phyloP scores from a whole-genome alignment of 2,329 filamentous ascomycete species.

The Sarocladium brachiariae region DNA sequence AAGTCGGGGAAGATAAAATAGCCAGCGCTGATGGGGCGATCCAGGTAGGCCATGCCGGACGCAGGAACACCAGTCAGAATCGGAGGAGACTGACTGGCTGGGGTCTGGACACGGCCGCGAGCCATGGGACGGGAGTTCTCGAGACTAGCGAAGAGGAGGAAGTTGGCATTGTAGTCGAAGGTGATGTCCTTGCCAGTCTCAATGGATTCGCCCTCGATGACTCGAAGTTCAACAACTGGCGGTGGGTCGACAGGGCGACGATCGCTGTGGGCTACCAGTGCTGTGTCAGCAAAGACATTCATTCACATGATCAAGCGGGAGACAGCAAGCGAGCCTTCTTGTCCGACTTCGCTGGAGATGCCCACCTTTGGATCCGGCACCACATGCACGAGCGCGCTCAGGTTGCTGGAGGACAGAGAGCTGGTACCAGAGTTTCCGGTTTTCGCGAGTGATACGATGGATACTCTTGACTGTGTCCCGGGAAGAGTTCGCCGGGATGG shows the following conservation, averaged over 20 bases:
- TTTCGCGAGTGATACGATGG: slow-evolving; percentile 56
- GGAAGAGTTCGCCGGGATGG: slow-evolving; percentile 21
- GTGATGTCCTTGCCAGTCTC: slow-evolving; percentile 65
- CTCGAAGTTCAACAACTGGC: slow-evolving; percentile 84
- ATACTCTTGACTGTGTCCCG: slow-evolving; percentile 39
- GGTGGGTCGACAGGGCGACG: slow-evolving; percentile 90
- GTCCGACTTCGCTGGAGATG: background rate
- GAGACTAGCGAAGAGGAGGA: slow-evolving; percentile 91
- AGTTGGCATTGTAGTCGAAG: slow-evolving; percentile 90
- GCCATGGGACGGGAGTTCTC: slow-evolving; percentile 80
- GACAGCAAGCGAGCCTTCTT: too few species aligned
- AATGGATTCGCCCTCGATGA: slow-evolving; percentile 64
- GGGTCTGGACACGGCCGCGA: slow-evolving; percentile 65
- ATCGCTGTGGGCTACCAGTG: slow-evolving; percentile 46
- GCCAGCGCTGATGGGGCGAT: slow-evolving; percentile 70
- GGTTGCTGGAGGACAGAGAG: slow-evolving; percentile 89
- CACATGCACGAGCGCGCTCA: slow-evolving; percentile 88
- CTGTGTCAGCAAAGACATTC: background rate
- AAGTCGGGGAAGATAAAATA: slow-evolving; percentile 98
- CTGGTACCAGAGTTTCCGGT: slow-evolving; percentile 71
- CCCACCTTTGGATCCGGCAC: slow-evolving; percentile 90
- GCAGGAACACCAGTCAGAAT: slow-evolving; percentile 92
- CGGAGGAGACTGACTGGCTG: slow-evolving; percentile 63
- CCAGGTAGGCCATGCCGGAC: slow-evolving; percentile 91
- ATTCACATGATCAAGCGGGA: too few species aligned